These are phyloP conservation scores for Protea cynaroides DNA, from an alignment of 164 flowering plant genomes.

Conservation along the genomic window DNA sequence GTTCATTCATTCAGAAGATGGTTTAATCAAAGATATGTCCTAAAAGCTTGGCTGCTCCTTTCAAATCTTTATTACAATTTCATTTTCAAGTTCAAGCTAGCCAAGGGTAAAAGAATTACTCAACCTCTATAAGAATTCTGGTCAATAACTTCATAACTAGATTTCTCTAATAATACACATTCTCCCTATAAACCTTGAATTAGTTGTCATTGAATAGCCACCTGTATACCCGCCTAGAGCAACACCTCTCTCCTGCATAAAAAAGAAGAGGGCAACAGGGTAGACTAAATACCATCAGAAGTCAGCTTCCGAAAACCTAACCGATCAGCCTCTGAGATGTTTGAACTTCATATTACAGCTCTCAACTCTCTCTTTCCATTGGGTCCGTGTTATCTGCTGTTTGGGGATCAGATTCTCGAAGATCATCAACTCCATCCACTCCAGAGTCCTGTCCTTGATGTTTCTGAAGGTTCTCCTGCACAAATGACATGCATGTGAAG, in stretches of 20 bases:
- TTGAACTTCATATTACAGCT: constrained; percentile 11
- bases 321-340: not conserved
- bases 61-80: not conserved
- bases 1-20: too few relatives aligned
- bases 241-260: constrained; percentile 10
- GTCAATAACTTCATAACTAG: not conserved
- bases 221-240: constrained; percentile 5
- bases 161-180: constrained; percentile 1
- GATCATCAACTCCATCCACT: constrained; percentile 6
- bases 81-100: not conserved
- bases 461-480: constrained; percentile 27
- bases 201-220: not conserved
- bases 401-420: constrained; percentile 17
- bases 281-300: constrained; percentile 10
- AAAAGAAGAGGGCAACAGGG: constrained; percentile 8
- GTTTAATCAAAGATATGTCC: too few relatives aligned
- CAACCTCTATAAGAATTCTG: constrained; percentile 1
- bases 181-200: not conserved
- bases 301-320: constrained; percentile 10
- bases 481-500: not conserved
- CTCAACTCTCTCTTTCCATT: constrained; percentile 6
- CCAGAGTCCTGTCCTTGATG: constrained; percentile 13
- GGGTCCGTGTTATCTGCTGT: constrained; percentile 13
- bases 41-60: too few relatives aligned
- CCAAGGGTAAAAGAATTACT: not conserved